Evolutionary conservation across 176 grass and related monocot species (phyloP).

Genomic region (Thinopyrum elongatum): DNA sequence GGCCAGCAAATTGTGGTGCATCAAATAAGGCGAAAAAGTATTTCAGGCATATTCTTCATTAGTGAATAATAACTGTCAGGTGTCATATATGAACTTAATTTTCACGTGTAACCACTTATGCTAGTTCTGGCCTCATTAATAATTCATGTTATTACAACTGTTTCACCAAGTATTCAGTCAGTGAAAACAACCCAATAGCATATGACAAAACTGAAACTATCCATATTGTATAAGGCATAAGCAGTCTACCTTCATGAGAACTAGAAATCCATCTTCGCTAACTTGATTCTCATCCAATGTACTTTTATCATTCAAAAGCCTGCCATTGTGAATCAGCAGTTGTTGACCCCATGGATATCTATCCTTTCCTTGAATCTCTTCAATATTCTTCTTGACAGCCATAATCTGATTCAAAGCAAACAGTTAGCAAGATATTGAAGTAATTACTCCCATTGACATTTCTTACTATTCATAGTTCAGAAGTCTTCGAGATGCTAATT

Average conservation of each 20-base stretch:
- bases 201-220: background rate
- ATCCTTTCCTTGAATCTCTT: constrained; percentile 88
- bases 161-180: background rate
- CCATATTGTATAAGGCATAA: background rate
- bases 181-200: constrained; percentile 13
- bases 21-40: background rate
- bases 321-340: constrained; percentile 80
- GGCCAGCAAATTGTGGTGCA: background rate
- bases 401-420: constrained; percentile 64
- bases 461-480: background rate
- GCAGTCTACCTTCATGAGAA: constrained; percentile 88
- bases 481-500: background rate
- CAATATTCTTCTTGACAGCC: constrained; percentile 91
- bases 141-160: background rate
- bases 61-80: background rate
- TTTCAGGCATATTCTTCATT: background rate
- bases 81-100: background rate
- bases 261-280: constrained; percentile 65
- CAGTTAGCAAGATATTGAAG: constrained; percentile 17
- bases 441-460: background rate
- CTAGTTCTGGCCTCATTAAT: background rate
- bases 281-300: constrained; percentile 93
- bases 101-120: background rate
- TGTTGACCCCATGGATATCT: constrained; percentile 87
- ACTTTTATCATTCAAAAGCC: constrained; percentile 93